Evolutionary conservation across 768 basidiomycete genomes (phyloP), one percentile per base, ranked within the genome.

Genomic region (Kwoniella newhampshirensis): DNA sequence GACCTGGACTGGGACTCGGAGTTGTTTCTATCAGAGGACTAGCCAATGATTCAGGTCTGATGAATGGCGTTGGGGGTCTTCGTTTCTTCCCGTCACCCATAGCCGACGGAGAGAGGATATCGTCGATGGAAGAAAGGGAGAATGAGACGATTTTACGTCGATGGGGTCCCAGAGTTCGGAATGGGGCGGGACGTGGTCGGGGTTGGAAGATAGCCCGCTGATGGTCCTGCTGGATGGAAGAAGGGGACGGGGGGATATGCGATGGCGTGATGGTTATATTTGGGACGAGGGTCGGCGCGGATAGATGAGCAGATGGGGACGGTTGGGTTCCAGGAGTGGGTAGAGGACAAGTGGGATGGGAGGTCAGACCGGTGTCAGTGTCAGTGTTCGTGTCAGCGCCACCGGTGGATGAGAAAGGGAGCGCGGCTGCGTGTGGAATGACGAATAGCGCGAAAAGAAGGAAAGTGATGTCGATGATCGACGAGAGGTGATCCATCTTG

Each of bases 41-140:
- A 11, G 36, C 21, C 37, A 23, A 45, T 17, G 13, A 41, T 17
- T 23, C 32, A 6, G 32, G 43, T 25, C 41, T 40, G 9, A 58
- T 35, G 32, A 53, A 63, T 7, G 61, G 61, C 15, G 61, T 63
- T 21, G 61, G 61, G 4, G 61, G 61, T 50, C 61, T 32, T 23
- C 41, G 40, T 26, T 37, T 54, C 45, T 47, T 3, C n/a, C 11
- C n/a, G 12, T n/a, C 25, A 1, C 32, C 18, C 28, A n/a, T 12
- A 1, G 23, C 23, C 4, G 37, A 25, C 26, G 61, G 39, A n/a
- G 60, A 12, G 12, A 49, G 28, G 36, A 64, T 42, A 26, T 60
- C 58, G 43, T 64, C 54, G 21, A 64, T 45, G 7, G 57, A 64
- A 1, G 39, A 43, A 12, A 59, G 47, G n/a, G 62, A 63, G 53